These are phyloP conservation scores for Tylopilus sp. DNA, from an alignment of 768 basidiomycete species.

Conservation along the genomic window DNA sequence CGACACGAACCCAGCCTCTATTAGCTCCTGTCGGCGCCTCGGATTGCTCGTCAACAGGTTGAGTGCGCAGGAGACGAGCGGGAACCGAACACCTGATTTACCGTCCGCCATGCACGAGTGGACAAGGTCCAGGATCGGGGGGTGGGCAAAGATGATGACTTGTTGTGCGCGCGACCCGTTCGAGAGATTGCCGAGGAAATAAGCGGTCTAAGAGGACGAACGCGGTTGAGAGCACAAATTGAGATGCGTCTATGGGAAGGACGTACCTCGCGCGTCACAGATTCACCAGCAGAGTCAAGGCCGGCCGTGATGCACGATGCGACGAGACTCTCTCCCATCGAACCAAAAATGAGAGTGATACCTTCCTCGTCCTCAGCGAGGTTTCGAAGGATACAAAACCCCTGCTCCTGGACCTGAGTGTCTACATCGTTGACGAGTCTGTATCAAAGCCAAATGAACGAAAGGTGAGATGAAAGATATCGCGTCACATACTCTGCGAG, in stretches of 20 bases:
- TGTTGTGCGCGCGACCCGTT: conserved; percentile 55
- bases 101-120: conserved; percentile 58
- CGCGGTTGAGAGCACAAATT: not conserved
- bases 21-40: conserved; percentile 35
- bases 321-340: conserved; percentile 46
- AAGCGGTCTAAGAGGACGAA: conserved; percentile 46
- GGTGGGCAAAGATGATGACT: conserved; percentile 47
- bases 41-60: conserved; percentile 48
- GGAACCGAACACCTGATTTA: conserved; percentile 54
- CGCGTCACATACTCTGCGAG: no score
- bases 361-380: conserved; percentile 63
- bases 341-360: conserved; percentile 54
- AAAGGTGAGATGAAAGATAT: not conserved
- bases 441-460: not conserved
- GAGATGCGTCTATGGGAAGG: no score
- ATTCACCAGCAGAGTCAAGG: conserved; percentile 49
- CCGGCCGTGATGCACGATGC: conserved; percentile 45
- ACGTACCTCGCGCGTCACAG: conserved; percentile 51
- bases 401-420: conserved; percentile 64
- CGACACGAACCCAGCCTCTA: conserved; percentile 44
- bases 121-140: conserved; percentile 50
- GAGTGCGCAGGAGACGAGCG: conserved; percentile 57
- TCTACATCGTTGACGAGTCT: conserved; percentile 58
- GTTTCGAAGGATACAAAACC: conserved; percentile 62
- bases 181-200: conserved; percentile 63